These are phyloP conservation scores for Cynara cardunculus DNA, from an alignment of 129 eudicot species.

Conservation along the genomic window DNA sequence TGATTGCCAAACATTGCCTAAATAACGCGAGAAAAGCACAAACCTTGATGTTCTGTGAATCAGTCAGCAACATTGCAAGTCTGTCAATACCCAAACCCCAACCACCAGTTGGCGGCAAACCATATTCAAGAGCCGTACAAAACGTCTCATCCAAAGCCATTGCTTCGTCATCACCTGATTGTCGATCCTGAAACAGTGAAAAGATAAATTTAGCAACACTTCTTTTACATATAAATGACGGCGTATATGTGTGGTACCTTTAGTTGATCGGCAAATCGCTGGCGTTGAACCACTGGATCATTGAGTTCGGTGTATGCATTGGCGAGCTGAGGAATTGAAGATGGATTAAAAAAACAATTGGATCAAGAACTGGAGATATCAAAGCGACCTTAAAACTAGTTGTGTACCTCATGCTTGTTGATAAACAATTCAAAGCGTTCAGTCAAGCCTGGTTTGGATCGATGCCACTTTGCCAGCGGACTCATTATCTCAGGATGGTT, in stretches of 20 bases:
- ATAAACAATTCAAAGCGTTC: constrained; percentile 89
- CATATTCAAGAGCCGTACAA: constrained; percentile 86
- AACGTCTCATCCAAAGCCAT: constrained; percentile 97
- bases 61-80: constrained; percentile 83
- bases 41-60: constrained; percentile 94
- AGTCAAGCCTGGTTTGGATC: constrained; percentile 78
- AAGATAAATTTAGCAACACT: background rate
- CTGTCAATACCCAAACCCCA: constrained; percentile 97
- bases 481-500: constrained; percentile 99
- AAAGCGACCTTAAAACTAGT: background rate
- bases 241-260: constrained; percentile 43
- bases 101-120: constrained; percentile 96
- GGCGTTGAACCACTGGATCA: constrained; percentile 96
- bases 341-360: background rate
- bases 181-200: constrained; percentile 62
- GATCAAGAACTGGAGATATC: background rate
- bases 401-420: constrained; percentile 87
- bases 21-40: background rate
- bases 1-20: background rate
- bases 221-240: background rate
- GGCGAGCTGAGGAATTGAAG: constrained; percentile 55
- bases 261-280: constrained; percentile 90
- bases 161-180: constrained; percentile 99
- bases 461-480: constrained; percentile 98
- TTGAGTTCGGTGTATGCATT: constrained; percentile 95